Evolutionary conservation across 2,329 filamentous ascomycete species (phyloP).

Genomic region (Chaetothyriales sp.): DNA sequence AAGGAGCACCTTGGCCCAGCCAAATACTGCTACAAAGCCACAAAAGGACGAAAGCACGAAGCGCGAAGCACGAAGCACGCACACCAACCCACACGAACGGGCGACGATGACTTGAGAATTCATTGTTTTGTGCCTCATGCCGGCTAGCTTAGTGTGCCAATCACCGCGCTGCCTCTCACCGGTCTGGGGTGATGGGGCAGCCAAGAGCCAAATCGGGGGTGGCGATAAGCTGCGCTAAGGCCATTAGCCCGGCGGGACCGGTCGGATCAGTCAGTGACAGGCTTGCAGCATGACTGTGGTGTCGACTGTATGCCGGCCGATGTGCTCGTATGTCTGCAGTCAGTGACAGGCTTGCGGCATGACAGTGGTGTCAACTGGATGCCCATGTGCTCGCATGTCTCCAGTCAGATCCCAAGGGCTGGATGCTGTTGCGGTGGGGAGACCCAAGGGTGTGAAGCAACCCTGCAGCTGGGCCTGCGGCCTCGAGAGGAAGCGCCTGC

Average conservation of each 20-base stretch:
- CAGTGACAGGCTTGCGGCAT: neutral
- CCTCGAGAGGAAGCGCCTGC: too few species aligned
- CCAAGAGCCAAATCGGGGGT: neutral
- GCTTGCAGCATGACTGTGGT: neutral
- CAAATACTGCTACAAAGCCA: too few species aligned
- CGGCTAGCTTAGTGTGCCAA: neutral
- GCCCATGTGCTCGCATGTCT: too few species aligned
- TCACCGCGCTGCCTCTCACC: neutral
- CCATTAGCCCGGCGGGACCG: too few species aligned
- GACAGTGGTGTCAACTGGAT: too few species aligned
- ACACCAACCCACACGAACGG: neutral
- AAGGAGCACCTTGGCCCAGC: too few species aligned
- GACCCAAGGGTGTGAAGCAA: too few species aligned
- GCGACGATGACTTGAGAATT: neutral
- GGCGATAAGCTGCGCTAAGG: too few species aligned
- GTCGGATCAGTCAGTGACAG: neutral
- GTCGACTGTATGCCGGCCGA: too few species aligned
- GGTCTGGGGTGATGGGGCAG: neutral
- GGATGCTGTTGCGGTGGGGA: neutral
- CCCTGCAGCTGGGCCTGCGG: too few species aligned
- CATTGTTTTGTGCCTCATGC: neutral
- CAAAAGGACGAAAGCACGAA: neutral
- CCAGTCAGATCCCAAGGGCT: neutral
- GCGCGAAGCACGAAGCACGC: neutral
- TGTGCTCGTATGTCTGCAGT: too few species aligned